phyloP scores from a whole-genome alignment of 2,329 filamentous ascomycete species.

The Aspergillus bombycis region DNA sequence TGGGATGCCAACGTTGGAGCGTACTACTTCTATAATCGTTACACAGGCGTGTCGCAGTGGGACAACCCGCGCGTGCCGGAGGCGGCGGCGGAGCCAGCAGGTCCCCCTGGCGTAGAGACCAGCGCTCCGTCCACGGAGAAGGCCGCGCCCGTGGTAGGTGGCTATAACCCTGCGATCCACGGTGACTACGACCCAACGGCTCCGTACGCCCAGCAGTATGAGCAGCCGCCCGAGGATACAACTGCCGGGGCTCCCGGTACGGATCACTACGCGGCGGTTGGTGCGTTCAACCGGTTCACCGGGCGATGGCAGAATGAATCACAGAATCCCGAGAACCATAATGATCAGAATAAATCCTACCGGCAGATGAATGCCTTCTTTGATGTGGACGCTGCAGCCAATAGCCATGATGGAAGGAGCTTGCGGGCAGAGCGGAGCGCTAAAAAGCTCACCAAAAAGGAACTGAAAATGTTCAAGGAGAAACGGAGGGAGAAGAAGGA shows the following conservation, averaged over 20 bases:
- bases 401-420: slow-evolving; percentile 85
- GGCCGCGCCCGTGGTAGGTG: slow-evolving; percentile 58
- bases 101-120: slow-evolving; percentile 35
- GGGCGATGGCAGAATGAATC: slow-evolving; percentile 74
- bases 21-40: slow-evolving; percentile 85
- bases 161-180: slow-evolving; percentile 95
- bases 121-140: slow-evolving; percentile 36
- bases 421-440: slow-evolving; percentile 86
- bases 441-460: slow-evolving; percentile 81
- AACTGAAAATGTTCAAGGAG: slow-evolving; percentile 89
- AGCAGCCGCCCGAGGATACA: slow-evolving; percentile 40
- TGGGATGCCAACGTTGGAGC: slow-evolving; percentile 71
- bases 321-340: slow-evolving; percentile 73
- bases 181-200: slow-evolving; percentile 95
- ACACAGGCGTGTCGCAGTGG: slow-evolving; percentile 76
- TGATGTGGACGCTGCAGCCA: slow-evolving; percentile 92
- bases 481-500: slow-evolving; percentile 89
- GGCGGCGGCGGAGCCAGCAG: slow-evolving; percentile 34
- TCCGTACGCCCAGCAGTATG: slow-evolving; percentile 76
- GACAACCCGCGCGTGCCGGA: slow-evolving; percentile 78
- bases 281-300: slow-evolving; percentile 88
- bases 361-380: slow-evolving; percentile 95
- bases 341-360: slow-evolving; percentile 82
- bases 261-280: slow-evolving; percentile 67
- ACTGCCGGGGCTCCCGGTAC: slow-evolving; percentile 35